A percentile compares a stretch with the other conserved stretches of the same genome.
These are phyloP conservation scores for Chrysoporthe deuterocubensis DNA, from an alignment of 2,329 filamentous ascomycete species.

Conservation along the genomic window DNA sequence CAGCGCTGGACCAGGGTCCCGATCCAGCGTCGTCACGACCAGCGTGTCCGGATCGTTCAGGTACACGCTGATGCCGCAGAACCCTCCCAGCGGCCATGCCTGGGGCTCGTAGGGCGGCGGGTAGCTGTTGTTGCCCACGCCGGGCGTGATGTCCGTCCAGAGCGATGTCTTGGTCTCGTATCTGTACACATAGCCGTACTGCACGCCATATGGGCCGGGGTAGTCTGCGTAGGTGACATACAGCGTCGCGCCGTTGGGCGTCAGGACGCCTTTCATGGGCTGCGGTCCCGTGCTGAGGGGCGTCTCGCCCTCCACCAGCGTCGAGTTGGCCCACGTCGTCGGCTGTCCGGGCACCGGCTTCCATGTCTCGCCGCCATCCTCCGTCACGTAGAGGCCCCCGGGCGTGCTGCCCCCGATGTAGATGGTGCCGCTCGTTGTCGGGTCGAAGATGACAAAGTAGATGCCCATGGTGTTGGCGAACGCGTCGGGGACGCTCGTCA, in stretches of 20 bases:
- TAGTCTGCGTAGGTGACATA: conserved; percentile 20
- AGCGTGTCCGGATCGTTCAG: conserved; percentile 7
- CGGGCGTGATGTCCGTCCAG: conserved; percentile 20
- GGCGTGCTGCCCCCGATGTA: conserved; percentile 20
- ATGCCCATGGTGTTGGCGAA: conserved; percentile 22
- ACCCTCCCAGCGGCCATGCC: conserved; percentile 8
- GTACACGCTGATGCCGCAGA: conserved; percentile 19
- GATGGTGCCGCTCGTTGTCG: conserved; percentile 12
- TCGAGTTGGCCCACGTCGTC: conserved; percentile 12
- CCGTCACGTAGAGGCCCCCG: conserved; percentile 14
- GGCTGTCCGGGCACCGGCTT: conserved; percentile 11
- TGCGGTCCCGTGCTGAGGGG: conserved; percentile 17
- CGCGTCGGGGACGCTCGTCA: conserved; percentile 17
- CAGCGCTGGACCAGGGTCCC: conserved; percentile 19
- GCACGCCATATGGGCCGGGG: conserved; percentile 16
- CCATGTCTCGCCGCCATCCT: conserved; percentile 11
- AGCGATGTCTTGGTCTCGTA: conserved; percentile 4
- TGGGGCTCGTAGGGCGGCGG: conserved; percentile 15
- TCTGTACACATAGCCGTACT: conserved; percentile 21
- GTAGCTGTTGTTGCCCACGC: conserved; percentile 17
- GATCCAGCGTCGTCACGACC: conserved; percentile 13
- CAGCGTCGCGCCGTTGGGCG: conserved; percentile 2
- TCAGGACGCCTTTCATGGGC: conserved; percentile 18
- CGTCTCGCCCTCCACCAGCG: background rate
- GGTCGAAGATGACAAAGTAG: conserved; percentile 19